A percentile compares a stretch with the other conserved stretches of the same genome.
Conservation (phyloP, 768 basidiomycete genomes). For the Psilocybe sp. region DNA sequence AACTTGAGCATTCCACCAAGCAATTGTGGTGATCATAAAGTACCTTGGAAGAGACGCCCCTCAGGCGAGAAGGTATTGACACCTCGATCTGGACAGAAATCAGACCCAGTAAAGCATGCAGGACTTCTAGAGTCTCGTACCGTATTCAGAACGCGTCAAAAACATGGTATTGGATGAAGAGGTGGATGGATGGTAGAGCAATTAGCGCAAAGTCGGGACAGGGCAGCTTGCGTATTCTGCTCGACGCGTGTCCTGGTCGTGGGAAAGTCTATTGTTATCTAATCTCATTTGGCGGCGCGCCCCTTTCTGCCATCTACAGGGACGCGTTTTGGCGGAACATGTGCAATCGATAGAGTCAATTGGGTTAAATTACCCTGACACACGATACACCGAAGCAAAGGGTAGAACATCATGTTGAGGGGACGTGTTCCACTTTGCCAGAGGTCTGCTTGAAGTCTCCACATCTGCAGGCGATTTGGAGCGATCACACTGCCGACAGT, state of each 20-base stretch:
- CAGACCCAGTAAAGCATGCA: background rate
- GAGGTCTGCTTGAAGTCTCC: too few species aligned
- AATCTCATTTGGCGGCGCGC: conserved; percentile 25
- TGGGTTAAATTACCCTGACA: too few species aligned
- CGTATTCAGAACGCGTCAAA: conserved; percentile 94
- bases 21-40: conserved; percentile 5
- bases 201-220: conserved; percentile 14
- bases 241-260: conserved; percentile 48
- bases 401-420: too few species aligned
- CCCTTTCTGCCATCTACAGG: too few species aligned
- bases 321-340: too few species aligned
- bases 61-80: conserved; percentile 99
- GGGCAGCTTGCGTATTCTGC: conserved; percentile 29
- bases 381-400: too few species aligned
- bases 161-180: conserved; percentile 57
- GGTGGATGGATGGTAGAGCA: conserved; percentile 20
- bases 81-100: conserved; percentile 71
- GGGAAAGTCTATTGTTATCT: conserved; percentile 33
- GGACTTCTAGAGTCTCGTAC: conserved; percentile 32
- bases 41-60: conserved; percentile 97
- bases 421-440: too few species aligned
- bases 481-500: too few species aligned
- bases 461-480: too few species aligned
- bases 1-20: conserved; percentile 14
- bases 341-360: too few species aligned